These are phyloP conservation scores for Xylaria sp. DNA, from an alignment of 2,329 filamentous ascomycete species.

Conservation along the genomic window DNA sequence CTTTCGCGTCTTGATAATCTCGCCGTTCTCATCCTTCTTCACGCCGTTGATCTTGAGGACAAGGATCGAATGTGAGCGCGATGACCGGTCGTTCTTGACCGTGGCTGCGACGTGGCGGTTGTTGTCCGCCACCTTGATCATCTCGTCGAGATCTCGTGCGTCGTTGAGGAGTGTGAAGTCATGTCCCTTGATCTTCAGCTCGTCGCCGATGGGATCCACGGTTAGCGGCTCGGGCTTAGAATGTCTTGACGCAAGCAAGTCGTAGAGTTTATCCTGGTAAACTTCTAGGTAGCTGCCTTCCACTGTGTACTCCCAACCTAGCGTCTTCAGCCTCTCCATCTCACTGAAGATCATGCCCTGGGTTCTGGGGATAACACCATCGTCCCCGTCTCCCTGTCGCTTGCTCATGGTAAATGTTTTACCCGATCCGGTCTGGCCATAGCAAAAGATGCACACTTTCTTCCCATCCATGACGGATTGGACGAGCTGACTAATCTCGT, in stretches of 20 bases:
- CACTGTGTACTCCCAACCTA: slow-evolving; percentile 95
- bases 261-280: slow-evolving; percentile 97
- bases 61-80: slow-evolving; percentile 94
- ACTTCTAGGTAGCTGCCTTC: slow-evolving; percentile 96
- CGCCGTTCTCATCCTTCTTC: slow-evolving; percentile 70
- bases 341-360: slow-evolving; percentile 95
- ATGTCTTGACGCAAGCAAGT: slow-evolving; percentile 74
- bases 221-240: slow-evolving; percentile 76
- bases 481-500: slow-evolving; percentile 95
- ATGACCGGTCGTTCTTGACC: slow-evolving; percentile 96
- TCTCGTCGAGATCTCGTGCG: slow-evolving; percentile 80
- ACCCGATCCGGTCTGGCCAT: slow-evolving; percentile 95
- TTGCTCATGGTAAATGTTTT: slow-evolving; percentile 91
- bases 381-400: slow-evolving; percentile 67
- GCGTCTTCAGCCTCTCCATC: slow-evolving; percentile 82
- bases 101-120: slow-evolving; percentile 95
- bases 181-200: slow-evolving; percentile 49
- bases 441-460: slow-evolving; percentile 99
- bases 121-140: slow-evolving; percentile 81
- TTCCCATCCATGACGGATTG: slow-evolving; percentile 97
- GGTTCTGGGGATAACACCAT: slow-evolving; percentile 95
- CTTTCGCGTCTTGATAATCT: slow-evolving; percentile 78
- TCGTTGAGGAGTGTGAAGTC: slow-evolving; percentile 71
- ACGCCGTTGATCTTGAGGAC: slow-evolving; percentile 81
- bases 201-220: slow-evolving; percentile 48